Percentiles rank a stretch among this genome's conserved stretches.
phyloP scores from a whole-genome alignment of 2,329 filamentous ascomycete genomes.

The Trichoderma brevicompactum region DNA sequence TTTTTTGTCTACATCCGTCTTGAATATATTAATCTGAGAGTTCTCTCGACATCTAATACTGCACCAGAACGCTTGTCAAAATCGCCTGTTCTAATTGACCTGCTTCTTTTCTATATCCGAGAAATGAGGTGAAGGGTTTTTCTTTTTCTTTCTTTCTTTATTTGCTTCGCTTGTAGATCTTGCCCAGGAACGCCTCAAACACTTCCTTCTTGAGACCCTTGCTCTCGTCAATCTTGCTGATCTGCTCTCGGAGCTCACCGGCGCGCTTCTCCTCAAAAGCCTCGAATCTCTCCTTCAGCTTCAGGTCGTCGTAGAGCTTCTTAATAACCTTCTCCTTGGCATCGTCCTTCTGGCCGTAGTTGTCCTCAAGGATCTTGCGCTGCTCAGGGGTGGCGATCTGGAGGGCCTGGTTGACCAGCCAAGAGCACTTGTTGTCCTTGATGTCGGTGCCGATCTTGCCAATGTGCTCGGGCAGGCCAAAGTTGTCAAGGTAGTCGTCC shows the following conservation, averaged over 20 bases:
- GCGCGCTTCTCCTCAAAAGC: constrained; percentile 90
- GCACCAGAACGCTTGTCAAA: background rate
- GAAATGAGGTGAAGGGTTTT: background rate
- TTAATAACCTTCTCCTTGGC: constrained; percentile 84
- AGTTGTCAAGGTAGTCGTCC: constrained; percentile 99
- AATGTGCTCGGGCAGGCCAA: constrained; percentile 87
- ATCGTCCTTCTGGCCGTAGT: constrained; percentile 92
- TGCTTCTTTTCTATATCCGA: background rate
- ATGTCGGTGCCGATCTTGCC: constrained; percentile 99
- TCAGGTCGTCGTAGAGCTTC: constrained; percentile 82
- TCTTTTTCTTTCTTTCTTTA: constrained; percentile 49
- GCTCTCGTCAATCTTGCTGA: constrained; percentile 80
- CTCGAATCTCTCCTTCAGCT: constrained; percentile 81
- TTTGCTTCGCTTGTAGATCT: constrained; percentile 99
- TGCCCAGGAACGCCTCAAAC: constrained; percentile 86
- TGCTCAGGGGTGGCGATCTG: constrained; percentile 80
- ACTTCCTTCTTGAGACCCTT: constrained; percentile 87
- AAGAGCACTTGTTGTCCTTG: constrained; percentile 99
- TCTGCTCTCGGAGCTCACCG: constrained; percentile 74
- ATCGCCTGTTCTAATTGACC: background rate
- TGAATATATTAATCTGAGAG: constrained; percentile 11
- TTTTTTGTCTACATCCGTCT: background rate
- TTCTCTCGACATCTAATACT: background rate
- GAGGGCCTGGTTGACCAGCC: constrained; percentile 95
- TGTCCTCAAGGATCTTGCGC: constrained; percentile 82